phyloP scores from a whole-genome alignment of 1,284 basidiomycete species.

The Ustilago cynodontis region DNA sequence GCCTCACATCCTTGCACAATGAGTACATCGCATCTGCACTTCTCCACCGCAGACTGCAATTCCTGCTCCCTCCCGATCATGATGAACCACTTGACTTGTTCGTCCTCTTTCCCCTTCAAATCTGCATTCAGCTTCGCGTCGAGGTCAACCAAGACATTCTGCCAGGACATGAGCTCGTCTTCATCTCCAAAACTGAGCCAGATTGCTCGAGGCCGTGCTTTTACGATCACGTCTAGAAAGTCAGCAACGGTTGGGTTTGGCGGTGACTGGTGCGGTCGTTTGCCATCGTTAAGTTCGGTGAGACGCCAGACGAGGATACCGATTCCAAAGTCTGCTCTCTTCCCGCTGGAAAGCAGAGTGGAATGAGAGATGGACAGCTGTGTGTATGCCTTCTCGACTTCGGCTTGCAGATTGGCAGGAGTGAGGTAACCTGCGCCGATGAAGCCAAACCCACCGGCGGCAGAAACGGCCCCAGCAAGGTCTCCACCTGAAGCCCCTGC shows the following conservation, averaged over 20 bases:
- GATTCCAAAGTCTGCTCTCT: slow-evolving; percentile 57
- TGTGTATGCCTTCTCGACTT: slow-evolving; percentile 41
- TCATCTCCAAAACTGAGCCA: slow-evolving; percentile 65
- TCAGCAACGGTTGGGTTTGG: slow-evolving; percentile 25
- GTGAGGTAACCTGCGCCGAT: slow-evolving; percentile 65
- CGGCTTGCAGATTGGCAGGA: slow-evolving; percentile 32
- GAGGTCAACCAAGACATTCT: slow-evolving; percentile 37
- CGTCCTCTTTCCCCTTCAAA: slow-evolving; percentile 25
- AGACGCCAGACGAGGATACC: slow-evolving; percentile 66
- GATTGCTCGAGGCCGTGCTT: slow-evolving; percentile 52
- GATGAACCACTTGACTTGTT: slow-evolving; percentile 52
- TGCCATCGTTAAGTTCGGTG: slow-evolving; percentile 46
- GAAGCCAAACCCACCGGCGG: slow-evolving; percentile 66
- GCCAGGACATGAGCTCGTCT: slow-evolving; percentile 52
- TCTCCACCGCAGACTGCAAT: slow-evolving; percentile 49
- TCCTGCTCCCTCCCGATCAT: slow-evolving; percentile 59
- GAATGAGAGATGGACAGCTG: slow-evolving; percentile 31
- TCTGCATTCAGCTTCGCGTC: slow-evolving; percentile 43
- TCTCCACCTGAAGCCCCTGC: slow-evolving; percentile 61
- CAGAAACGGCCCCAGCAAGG: slow-evolving; percentile 59
- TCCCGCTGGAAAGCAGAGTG: slow-evolving; percentile 3
- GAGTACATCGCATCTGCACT: slow-evolving; percentile 57
- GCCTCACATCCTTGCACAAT: slow-evolving; percentile 63
- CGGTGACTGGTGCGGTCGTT: slow-evolving; percentile 13
- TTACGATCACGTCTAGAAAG: slow-evolving; percentile 53